Conservation (phyloP, 208 protist species). For the Sergeia podlipaevii region DNA sequence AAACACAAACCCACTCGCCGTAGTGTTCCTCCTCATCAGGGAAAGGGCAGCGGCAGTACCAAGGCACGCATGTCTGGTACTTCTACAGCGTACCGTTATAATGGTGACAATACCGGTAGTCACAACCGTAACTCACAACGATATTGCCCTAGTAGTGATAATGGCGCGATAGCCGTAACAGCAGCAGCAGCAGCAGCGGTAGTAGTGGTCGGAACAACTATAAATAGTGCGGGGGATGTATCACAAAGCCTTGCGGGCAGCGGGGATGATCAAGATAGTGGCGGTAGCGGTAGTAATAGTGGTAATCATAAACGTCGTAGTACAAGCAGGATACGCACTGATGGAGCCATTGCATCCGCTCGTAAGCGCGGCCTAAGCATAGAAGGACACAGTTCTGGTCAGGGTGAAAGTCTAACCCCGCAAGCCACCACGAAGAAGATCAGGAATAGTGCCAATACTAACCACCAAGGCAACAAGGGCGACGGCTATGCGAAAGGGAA, state of each 20-base stretch:
- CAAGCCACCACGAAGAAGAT: background rate
- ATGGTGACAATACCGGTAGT: no score
- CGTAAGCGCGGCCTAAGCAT: background rate
- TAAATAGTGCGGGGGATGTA: no score
- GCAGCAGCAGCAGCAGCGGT: background rate
- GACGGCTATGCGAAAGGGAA: background rate
- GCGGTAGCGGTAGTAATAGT: background rate
- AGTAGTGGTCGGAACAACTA: background rate
- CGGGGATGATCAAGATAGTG: background rate
- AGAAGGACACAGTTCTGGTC: background rate
- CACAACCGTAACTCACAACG: no score
- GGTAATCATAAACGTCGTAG: background rate
- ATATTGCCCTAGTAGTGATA: no score
- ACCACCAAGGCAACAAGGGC: background rate
- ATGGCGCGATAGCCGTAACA: background rate
- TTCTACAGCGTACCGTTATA: background rate
- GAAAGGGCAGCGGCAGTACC: background rate
- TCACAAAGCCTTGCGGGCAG: no score
- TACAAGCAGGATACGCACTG: background rate
- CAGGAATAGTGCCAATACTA: conserved; percentile 9
- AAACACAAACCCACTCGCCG: background rate
- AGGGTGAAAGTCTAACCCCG: background rate
- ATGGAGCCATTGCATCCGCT: background rate
- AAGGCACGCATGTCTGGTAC: background rate
- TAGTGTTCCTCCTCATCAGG: background rate